phyloP scores from a whole-genome alignment of 2,329 filamentous ascomycete genomes.

The Colletotrichum abscissum region DNA sequence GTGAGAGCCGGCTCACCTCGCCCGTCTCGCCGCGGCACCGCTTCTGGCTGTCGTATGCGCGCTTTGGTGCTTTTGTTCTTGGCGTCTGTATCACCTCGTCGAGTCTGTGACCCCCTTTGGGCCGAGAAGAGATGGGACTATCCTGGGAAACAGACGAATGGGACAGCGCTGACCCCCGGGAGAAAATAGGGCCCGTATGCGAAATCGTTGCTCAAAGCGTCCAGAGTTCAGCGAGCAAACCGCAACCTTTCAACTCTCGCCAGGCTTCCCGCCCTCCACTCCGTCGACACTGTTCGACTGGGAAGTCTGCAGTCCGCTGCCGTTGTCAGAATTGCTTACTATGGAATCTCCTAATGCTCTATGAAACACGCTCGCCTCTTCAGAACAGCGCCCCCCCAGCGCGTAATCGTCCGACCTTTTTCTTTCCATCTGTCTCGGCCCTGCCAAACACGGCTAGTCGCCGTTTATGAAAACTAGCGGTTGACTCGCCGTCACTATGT shows the following conservation, averaged over 20 bases:
- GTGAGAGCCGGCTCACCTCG: neutral
- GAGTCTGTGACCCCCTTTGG: constrained; percentile 28
- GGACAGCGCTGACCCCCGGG: constrained; percentile 5
- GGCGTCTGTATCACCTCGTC: constrained; percentile 31
- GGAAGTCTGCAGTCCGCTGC: constrained; percentile 1
- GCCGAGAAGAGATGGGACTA: constrained; percentile 15
- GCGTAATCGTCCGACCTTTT: constrained; percentile 33
- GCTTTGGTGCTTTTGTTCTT: constrained; percentile 20
- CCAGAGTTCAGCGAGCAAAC: neutral
- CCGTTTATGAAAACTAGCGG: constrained; percentile 17
- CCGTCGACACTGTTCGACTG: neutral
- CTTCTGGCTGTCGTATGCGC: constrained; percentile 5
- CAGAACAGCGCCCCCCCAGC: constrained; percentile 16
- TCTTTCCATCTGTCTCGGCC: constrained; percentile 14
- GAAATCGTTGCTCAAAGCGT: constrained; percentile 4
- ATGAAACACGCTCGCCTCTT: constrained; percentile 32
- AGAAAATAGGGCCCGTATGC: neutral
- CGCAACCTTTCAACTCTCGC: neutral
- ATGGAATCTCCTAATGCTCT: constrained; percentile 24
- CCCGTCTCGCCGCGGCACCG: neutral
- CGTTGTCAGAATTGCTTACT: constrained; percentile 20
- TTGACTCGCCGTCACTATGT: constrained; percentile 20
- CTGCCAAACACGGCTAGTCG: constrained; percentile 33
- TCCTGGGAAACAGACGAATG: constrained; percentile 19
- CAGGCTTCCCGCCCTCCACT: neutral